Conservation (phyloP, 495 filamentous ascomycete genomes). For the Rhypophila decipiens region DNA sequence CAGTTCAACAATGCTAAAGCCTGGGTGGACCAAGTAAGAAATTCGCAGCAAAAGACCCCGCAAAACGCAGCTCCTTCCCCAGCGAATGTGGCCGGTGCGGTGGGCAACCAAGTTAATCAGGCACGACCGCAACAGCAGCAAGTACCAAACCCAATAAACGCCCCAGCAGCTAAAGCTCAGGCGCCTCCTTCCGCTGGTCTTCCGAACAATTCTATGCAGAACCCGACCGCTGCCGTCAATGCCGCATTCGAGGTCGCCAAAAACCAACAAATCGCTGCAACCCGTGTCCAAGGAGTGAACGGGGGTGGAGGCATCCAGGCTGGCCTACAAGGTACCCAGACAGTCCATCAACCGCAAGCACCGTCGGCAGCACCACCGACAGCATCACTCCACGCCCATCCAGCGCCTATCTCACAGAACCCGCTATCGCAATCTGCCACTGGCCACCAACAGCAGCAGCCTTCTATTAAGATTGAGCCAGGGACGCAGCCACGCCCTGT, state of each 20-base stretch:
- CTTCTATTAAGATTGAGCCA: conserved; percentile 35
- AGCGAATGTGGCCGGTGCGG: too few species aligned
- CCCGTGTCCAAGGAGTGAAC: conserved; percentile 21
- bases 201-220: conserved; percentile 21
- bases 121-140: conserved; percentile 5
- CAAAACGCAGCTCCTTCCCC: too few species aligned
- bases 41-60: conserved; percentile 9
- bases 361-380: conserved; percentile 12
- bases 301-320: conserved; percentile 13
- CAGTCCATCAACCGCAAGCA: conserved; percentile 20
- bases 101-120: too few species aligned
- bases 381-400: too few species aligned
- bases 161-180: not conserved
- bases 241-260: conserved; percentile 49
- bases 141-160: too few species aligned
- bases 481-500: conserved; percentile 20
- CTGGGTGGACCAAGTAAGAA: conserved; percentile 27
- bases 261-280: conserved; percentile 39
- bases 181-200: too few species aligned
- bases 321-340: conserved; percentile 6
- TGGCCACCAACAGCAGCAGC: conserved; percentile 8
- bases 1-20: conserved; percentile 23
- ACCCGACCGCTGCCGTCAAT: conserved; percentile 34
- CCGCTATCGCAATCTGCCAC: not conserved
- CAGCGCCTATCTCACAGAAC: not conserved